Evolutionary conservation across 805 yeast genomes (phyloP).

Genomic region (Clavispora asparagi): DNA sequence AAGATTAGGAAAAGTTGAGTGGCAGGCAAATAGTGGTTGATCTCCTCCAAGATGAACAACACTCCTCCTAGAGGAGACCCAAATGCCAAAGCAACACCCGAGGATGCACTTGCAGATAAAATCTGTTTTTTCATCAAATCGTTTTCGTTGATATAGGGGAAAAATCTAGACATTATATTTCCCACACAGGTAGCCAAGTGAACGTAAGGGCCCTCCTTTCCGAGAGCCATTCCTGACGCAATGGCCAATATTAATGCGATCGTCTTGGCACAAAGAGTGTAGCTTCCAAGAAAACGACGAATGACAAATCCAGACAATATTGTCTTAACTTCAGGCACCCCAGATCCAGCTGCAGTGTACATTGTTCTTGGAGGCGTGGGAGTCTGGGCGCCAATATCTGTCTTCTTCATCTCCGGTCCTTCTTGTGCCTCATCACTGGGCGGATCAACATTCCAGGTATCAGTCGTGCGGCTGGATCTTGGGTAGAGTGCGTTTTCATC

Average conservation of each 20-base stretch:
- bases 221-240: conserved; percentile 52
- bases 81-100: conserved; percentile 58
- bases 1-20: conserved; percentile 50
- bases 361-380: conserved; percentile 18
- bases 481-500: neutral
- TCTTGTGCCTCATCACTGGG: neutral
- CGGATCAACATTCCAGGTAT: neutral
- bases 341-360: conserved; percentile 54
- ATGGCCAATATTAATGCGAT: conserved; percentile 46
- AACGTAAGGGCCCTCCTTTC: conserved; percentile 61
- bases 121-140: conserved; percentile 49
- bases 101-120: conserved; percentile 51
- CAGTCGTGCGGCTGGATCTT: neutral
- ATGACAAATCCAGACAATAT: conserved; percentile 56
- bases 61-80: conserved; percentile 61
- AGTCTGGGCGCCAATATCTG: neutral
- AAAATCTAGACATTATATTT: conserved; percentile 44
- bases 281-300: conserved; percentile 46
- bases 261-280: conserved; percentile 46
- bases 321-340: conserved; percentile 59
- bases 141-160: conserved; percentile 41
- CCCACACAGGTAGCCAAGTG: conserved; percentile 58
- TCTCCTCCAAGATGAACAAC: conserved; percentile 52
- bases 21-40: conserved; percentile 50
- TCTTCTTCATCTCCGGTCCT: neutral